Evolutionary conservation across 176 grass and related monocot genomes (phyloP).

Genomic region (Juncus inflexus): DNA sequence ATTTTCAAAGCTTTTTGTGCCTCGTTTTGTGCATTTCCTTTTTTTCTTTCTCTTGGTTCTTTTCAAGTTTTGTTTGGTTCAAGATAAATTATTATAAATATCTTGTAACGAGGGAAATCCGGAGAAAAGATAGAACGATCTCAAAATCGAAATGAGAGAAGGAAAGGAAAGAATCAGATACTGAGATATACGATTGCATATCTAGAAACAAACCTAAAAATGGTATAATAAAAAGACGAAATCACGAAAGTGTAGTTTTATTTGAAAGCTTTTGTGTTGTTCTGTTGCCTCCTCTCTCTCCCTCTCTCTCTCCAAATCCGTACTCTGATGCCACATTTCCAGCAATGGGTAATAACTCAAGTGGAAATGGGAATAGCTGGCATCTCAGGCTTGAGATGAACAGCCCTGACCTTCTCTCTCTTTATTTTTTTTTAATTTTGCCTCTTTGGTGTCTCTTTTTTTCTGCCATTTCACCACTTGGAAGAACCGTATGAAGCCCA

Average conservation of each 20-base stretch:
- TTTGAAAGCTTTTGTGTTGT: slow-evolving; percentile 19
- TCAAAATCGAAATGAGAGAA: slow-evolving; percentile 22
- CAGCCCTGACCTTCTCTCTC: slow-evolving; percentile 26
- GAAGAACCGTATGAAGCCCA: slow-evolving; percentile 41
- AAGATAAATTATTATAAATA: not conserved
- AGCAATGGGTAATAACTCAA: slow-evolving; percentile 36
- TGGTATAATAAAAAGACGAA: slow-evolving; percentile 6
- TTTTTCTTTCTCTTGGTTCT: slow-evolving; percentile 9
- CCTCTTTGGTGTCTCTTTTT: slow-evolving; percentile 30
- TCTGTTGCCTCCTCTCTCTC: slow-evolving; percentile 5
- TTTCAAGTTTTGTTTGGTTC: not conserved
- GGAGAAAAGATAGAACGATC: slow-evolving; percentile 26
- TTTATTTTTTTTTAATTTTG: slow-evolving; percentile 37
- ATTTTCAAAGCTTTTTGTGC: slow-evolving; percentile 7
- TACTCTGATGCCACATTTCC: slow-evolving; percentile 33
- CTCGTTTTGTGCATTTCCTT: slow-evolving; percentile 3
- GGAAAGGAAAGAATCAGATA: slow-evolving; percentile 27
- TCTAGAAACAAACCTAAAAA: slow-evolving; percentile 34
- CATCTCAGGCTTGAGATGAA: slow-evolving; percentile 27
- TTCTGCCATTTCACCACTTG: not conserved
- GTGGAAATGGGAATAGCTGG: slow-evolving; percentile 30
- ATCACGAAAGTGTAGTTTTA: not conserved
- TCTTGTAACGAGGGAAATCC: slow-evolving; percentile 17
- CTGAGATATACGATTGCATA: slow-evolving; percentile 28
- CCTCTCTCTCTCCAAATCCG: slow-evolving; percentile 27